phyloP scores from a whole-genome alignment of 2,329 filamentous ascomycete genomes.

The Cladorrhinum sp. region DNA sequence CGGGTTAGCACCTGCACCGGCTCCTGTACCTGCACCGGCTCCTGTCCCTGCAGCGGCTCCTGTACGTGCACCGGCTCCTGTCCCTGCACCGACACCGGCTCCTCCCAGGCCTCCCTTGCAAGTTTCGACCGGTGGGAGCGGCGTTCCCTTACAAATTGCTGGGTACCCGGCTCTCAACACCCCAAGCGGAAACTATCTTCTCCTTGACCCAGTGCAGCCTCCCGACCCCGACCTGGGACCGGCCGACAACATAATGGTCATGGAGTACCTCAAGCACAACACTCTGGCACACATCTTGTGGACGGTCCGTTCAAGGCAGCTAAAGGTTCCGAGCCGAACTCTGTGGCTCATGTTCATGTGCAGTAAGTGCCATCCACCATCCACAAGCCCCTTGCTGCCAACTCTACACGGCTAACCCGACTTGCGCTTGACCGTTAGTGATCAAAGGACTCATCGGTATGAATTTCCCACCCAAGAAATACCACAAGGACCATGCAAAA shows the following conservation, averaged over 20 bases:
- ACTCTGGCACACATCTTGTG: not conserved
- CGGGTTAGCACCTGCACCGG: too few relatives aligned
- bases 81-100: too few relatives aligned
- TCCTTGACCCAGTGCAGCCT: not conserved
- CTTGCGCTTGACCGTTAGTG: too few relatives aligned
- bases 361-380: too few relatives aligned
- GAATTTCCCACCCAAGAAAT: not conserved
- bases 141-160: too few relatives aligned
- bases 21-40: too few relatives aligned
- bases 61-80: too few relatives aligned
- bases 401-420: too few relatives aligned
- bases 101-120: too few relatives aligned
- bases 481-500: not conserved
- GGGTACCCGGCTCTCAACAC: not conserved
- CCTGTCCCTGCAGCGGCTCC: too few relatives aligned
- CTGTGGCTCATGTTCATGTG: not conserved
- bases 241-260: not conserved
- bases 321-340: not conserved
- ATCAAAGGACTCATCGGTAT: not conserved
- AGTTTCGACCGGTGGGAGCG: too few relatives aligned
- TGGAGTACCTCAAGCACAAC: not conserved
- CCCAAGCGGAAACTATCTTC: not conserved
- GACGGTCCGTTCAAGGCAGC: not conserved
- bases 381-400: too few relatives aligned
- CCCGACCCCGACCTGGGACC: not conserved